These are phyloP conservation scores for Daldinia bambusicola DNA, from an alignment of 495 filamentous ascomycete genomes.

Conservation along the genomic window DNA sequence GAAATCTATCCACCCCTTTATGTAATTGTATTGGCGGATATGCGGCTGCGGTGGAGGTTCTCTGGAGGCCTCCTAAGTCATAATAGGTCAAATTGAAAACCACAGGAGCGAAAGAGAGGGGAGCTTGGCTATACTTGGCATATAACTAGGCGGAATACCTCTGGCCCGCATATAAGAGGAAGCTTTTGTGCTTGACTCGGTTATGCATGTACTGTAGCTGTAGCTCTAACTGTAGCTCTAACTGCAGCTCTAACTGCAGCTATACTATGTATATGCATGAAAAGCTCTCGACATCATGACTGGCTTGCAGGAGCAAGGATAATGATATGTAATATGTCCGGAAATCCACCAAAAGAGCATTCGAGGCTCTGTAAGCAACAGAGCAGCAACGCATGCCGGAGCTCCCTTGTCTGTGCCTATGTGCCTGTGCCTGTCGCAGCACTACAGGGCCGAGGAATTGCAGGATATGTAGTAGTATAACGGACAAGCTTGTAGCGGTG, in stretches of 20 bases:
- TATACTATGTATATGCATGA: neutral
- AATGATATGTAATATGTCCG: conserved; percentile 10
- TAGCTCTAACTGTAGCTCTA: conserved; percentile 39
- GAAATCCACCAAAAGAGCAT: conserved; percentile 22
- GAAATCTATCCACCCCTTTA: conserved; percentile 17
- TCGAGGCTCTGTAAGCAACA: conserved; percentile 29
- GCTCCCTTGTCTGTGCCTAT: conserved; percentile 27
- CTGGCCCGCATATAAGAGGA: conserved; percentile 26
- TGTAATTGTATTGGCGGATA: conserved; percentile 25
- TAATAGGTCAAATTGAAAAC: conserved; percentile 26
- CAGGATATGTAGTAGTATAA: conserved; percentile 26
- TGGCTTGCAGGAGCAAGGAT: conserved; percentile 36
- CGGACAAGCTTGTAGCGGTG: conserved; percentile 36
- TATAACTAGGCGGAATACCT: conserved; percentile 29
- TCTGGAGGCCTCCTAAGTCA: conserved; percentile 36
- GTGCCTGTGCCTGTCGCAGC: no score
- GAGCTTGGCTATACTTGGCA: conserved; percentile 40
- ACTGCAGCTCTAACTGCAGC: conserved; percentile 37
- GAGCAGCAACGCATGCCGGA: conserved; percentile 27
- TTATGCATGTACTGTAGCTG: conserved; percentile 38
- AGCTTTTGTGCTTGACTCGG: conserved; percentile 38
- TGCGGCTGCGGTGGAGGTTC: conserved; percentile 27
- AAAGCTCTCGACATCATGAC: conserved; percentile 32
- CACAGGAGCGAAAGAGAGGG: conserved; percentile 14
- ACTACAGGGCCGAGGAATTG: conserved; percentile 29